phyloP scores from a whole-genome alignment of 116 monocot species.

The Posidonia oceanica region DNA sequence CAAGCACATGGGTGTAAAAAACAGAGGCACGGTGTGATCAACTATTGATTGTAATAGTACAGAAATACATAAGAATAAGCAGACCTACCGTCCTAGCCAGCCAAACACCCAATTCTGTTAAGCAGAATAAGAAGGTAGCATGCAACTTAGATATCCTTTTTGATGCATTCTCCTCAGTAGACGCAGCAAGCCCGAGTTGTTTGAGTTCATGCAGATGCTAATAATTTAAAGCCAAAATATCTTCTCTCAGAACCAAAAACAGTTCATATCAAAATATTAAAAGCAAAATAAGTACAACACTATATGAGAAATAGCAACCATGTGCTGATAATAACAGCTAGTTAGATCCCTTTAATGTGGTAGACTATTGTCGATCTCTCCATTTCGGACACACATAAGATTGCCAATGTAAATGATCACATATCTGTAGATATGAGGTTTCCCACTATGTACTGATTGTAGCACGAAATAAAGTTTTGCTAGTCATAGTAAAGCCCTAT shows the following conservation, averaged over 20 bases:
- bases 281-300: background rate
- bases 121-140: conserved; percentile 39
- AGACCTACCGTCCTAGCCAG: conserved; percentile 33
- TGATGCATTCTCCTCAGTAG: conserved; percentile 14
- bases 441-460: too few relatives aligned
- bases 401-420: too few relatives aligned
- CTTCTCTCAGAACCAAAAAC: background rate
- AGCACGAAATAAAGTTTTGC: too few relatives aligned
- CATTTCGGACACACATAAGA: too few relatives aligned
- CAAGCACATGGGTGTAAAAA: too few relatives aligned
- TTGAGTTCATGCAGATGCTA: conserved; percentile 32
- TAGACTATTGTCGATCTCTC: too few relatives aligned
- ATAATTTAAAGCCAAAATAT: background rate
- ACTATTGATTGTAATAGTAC: background rate
- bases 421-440: too few relatives aligned
- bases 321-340: too few relatives aligned
- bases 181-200: conserved; percentile 13
- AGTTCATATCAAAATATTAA: background rate
- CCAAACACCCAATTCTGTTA: conserved; percentile 42
- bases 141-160: conserved; percentile 28
- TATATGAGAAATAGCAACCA: too few relatives aligned
- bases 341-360: too few relatives aligned
- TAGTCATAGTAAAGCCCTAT: too few relatives aligned
- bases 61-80: background rate
- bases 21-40: too few relatives aligned